These are phyloP conservation scores for Scutellaria galericulata DNA, from an alignment of 257 asterid species.

Conservation along the genomic window DNA sequence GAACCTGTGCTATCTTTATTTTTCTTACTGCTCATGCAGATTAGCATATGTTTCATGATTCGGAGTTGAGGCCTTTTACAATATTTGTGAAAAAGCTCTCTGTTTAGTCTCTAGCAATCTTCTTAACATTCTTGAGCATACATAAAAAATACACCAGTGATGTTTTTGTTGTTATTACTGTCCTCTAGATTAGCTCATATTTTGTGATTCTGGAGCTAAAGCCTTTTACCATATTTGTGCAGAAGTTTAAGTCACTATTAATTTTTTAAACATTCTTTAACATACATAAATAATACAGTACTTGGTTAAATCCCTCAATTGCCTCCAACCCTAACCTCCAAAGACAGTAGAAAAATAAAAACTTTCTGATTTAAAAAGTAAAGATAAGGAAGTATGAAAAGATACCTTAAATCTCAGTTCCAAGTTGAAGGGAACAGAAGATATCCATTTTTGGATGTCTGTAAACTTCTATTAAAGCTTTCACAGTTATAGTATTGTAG, in stretches of 20 bases:
- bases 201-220: conserved; percentile 24
- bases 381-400: conserved; percentile 5
- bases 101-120: not conserved
- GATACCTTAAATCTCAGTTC: conserved; percentile 1
- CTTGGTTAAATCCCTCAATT: conserved; percentile 15
- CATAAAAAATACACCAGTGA: not conserved
- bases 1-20: not conserved
- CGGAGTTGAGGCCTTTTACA: conserved; percentile 14
- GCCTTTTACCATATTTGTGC: conserved; percentile 8
- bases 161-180: not conserved
- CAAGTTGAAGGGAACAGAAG: conserved; percentile 28
- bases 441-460: conserved; percentile 3
- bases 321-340: not conserved
- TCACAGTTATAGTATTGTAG: conserved; percentile 28
- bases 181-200: conserved; percentile 7
- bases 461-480: conserved; percentile 7
- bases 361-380: not conserved
- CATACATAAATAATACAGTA: conserved; percentile 5
- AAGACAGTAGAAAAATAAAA: conserved; percentile 1
- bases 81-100: not conserved
- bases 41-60: conserved; percentile 18
- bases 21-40: conserved; percentile 15
- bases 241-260: not conserved
- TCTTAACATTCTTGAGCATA: conserved; percentile 12
- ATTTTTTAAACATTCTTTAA: not conserved